phyloP scores from a whole-genome alignment of 2,329 filamentous ascomycete genomes.

The Phialophora expanda region DNA sequence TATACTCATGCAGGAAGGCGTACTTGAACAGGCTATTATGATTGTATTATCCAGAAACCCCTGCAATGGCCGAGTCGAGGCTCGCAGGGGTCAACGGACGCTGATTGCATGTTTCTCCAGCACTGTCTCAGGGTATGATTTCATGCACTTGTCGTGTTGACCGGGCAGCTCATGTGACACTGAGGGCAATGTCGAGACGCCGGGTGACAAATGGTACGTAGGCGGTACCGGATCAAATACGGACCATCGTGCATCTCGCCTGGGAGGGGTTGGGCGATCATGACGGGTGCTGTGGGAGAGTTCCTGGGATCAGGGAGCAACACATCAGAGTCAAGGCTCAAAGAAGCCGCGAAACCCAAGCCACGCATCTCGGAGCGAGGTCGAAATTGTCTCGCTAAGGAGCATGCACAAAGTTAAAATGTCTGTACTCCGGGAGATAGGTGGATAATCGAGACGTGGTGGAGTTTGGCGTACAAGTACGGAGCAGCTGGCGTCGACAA shows the following conservation, averaged over 20 bases:
- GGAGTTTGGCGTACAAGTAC: slow-evolving; percentile 1
- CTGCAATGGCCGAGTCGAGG: slow-evolving; percentile 14
- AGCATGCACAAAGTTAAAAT: slow-evolving; percentile 19
- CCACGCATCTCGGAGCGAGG: slow-evolving; percentile 24
- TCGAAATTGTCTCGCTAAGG: slow-evolving; percentile 25
- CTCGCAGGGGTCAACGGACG: slow-evolving; percentile 22
- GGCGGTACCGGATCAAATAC: slow-evolving; percentile 25
- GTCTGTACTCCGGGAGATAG: slow-evolving; percentile 14
- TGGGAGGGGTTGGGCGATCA: slow-evolving; percentile 27
- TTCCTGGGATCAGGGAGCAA: slow-evolving; percentile 14
- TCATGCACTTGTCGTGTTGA: slow-evolving; percentile 28
- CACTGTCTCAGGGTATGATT: slow-evolving; percentile 31
- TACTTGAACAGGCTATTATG: slow-evolving; percentile 23
- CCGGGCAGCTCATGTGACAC: slow-evolving; percentile 30
- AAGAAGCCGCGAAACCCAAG: neutral
- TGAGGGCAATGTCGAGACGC: slow-evolving; percentile 21
- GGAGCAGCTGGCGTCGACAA: slow-evolving; percentile 2
- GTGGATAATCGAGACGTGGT: neutral
- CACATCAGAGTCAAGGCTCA: slow-evolving; percentile 1
- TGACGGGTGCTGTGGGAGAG: slow-evolving; percentile 17
- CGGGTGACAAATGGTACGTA: slow-evolving; percentile 35
- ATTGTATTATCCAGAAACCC: slow-evolving; percentile 4
- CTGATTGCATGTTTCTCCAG: slow-evolving; percentile 15
- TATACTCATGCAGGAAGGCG: slow-evolving; percentile 14
- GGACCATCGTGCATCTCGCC: slow-evolving; percentile 26